A percentile compares a stretch with the other conserved stretches of the same genome.
Conservation (phyloP, 306 rosid species). For the Quercus robur region DNA sequence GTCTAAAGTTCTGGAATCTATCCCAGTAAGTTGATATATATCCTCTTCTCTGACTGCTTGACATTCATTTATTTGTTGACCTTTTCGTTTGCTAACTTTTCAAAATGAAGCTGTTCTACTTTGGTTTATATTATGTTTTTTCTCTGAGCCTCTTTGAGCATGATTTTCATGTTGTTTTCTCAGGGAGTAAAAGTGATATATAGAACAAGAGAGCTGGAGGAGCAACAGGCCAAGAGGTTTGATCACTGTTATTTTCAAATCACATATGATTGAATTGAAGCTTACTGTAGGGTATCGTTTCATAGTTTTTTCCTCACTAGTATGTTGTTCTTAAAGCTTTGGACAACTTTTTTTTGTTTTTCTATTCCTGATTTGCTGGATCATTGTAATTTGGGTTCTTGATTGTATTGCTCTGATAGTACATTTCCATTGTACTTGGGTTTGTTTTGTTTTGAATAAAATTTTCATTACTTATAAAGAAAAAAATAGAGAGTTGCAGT, state of each 20-base stretch:
- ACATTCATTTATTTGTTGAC: neutral
- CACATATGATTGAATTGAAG: neutral
- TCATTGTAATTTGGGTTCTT: no score
- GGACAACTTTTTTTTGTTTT: neutral
- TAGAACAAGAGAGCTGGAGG: slow-evolving; percentile 91
- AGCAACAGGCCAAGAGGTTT: slow-evolving; percentile 89
- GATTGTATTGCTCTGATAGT: no score
- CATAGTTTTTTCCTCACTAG: neutral
- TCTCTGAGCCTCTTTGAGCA: neutral
- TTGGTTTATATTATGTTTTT: slow-evolving; percentile 3
- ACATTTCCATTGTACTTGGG: no score
- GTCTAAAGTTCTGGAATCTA: slow-evolving; percentile 72
- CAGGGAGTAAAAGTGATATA: slow-evolving; percentile 92
- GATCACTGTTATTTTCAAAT: slow-evolving; percentile 17
- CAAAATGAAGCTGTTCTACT: slow-evolving; percentile 11
- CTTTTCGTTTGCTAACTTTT: neutral
- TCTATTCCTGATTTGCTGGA: no score
- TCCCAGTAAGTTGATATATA: slow-evolving; percentile 63
- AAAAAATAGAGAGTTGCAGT: neutral
- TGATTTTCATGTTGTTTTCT: slow-evolving; percentile 19
- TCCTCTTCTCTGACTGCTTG: neutral
- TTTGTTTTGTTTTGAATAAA: no score
- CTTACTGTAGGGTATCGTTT: neutral
- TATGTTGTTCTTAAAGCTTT: neutral
- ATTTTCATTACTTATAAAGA: no score